These are phyloP conservation scores for Theobroma cacao DNA, from an alignment of 345 rosid genomes.

Conservation along the genomic window DNA sequence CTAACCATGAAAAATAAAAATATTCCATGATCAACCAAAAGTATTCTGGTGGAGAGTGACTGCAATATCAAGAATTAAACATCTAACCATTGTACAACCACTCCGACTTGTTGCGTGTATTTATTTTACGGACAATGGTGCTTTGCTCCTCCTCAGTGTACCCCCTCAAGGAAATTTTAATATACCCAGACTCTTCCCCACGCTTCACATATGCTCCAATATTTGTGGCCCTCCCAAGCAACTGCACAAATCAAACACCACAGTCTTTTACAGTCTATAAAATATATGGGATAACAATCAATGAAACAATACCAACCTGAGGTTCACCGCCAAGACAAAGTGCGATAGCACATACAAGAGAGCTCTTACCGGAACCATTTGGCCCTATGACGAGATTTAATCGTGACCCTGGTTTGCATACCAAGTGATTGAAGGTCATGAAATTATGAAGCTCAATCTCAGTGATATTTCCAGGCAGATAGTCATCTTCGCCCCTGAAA, in stretches of 20 bases:
- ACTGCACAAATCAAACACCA: slow-evolving; percentile 37
- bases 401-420: slow-evolving; percentile 83
- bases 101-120: slow-evolving; percentile 80
- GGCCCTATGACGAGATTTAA: slow-evolving; percentile 95
- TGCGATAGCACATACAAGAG: slow-evolving; percentile 95
- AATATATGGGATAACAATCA: slow-evolving; percentile 3
- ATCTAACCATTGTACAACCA: slow-evolving; percentile 79
- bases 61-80: slow-evolving; percentile 5
- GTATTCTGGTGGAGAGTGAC: background rate
- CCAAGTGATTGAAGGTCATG: slow-evolving; percentile 78
- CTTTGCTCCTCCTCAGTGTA: slow-evolving; percentile 48
- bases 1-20: background rate
- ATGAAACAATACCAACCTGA: slow-evolving; percentile 43
- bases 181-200: slow-evolving; percentile 70
- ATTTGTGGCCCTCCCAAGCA: slow-evolving; percentile 87
- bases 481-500: slow-evolving; percentile 86
- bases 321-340: slow-evolving; percentile 95
- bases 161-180: slow-evolving; percentile 79
- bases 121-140: slow-evolving; percentile 64
- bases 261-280: background rate
- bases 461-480: slow-evolving; percentile 76
- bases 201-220: slow-evolving; percentile 93
- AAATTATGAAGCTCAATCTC: slow-evolving; percentile 86
- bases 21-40: background rate
- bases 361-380: slow-evolving; percentile 95